phyloP scores from a whole-genome alignment of 2,329 filamentous ascomycete species.

The Epichloe baconii region DNA sequence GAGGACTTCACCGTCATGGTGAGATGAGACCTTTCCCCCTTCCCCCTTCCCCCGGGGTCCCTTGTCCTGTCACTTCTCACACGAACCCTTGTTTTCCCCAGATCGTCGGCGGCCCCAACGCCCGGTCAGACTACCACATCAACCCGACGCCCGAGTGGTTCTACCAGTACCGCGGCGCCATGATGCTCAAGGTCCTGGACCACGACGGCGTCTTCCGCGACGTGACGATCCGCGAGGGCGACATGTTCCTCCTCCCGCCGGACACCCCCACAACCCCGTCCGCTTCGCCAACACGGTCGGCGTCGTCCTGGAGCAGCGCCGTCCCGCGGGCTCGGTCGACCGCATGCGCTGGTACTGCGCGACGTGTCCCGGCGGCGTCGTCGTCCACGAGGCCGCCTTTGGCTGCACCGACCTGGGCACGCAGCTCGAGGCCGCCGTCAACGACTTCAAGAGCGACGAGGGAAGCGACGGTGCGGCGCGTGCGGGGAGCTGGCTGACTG shows the following conservation, averaged over 20 bases:
- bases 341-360: conserved; percentile 83
- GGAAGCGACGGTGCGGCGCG: conserved; percentile 57
- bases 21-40: not conserved
- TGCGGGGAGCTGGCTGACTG: conserved; percentile 69
- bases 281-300: conserved; percentile 91
- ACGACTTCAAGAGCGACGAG: conserved; percentile 58
- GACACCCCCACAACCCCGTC: conserved; percentile 94
- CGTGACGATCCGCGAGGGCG: conserved; percentile 80
- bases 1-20: conserved; percentile 73
- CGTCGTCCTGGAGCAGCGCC: conserved; percentile 76
- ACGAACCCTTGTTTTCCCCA: conserved; percentile 13
- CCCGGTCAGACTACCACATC: conserved; percentile 95
- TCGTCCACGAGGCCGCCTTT: conserved; percentile 80
- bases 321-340: conserved; percentile 59
- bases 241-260: conserved; percentile 84
- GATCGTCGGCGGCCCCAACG: conserved; percentile 94
- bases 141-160: conserved; percentile 96
- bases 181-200: conserved; percentile 88
- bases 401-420: conserved; percentile 82
- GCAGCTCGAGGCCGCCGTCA: conserved; percentile 86
- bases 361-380: conserved; percentile 39
- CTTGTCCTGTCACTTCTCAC: not conserved
- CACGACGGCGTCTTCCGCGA: conserved; percentile 54
- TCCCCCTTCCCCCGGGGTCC: no score
- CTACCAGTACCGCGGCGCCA: conserved; percentile 87